phyloP scores from a whole-genome alignment of 2,329 filamentous ascomycete genomes.

The Exserohilum turcica region DNA sequence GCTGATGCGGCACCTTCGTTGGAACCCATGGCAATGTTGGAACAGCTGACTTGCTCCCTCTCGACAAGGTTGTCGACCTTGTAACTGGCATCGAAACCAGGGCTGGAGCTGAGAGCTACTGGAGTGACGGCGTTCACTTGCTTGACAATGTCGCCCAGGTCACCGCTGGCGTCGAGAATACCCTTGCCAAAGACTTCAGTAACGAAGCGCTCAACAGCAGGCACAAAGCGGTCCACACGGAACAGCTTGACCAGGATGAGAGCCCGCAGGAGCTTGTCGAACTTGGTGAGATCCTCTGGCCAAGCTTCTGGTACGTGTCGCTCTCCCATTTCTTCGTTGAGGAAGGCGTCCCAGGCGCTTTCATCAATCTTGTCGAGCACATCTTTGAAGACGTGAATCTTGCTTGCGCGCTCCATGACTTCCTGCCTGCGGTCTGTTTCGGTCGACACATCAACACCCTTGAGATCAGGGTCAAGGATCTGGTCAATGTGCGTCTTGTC shows the following conservation, averaged over 20 bases:
- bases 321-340: constrained; percentile 84
- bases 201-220: constrained; percentile 89
- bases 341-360: constrained; percentile 79
- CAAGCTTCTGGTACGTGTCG: constrained; percentile 78
- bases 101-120: constrained; percentile 89
- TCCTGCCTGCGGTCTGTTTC: constrained; percentile 67
- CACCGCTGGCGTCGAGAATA: constrained; percentile 82
- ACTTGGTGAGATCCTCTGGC: constrained; percentile 65
- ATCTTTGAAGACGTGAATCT: constrained; percentile 74
- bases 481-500: constrained; percentile 86
- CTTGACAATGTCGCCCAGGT: constrained; percentile 81
- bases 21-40: constrained; percentile 98
- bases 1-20: constrained; percentile 91
- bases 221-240: constrained; percentile 93
- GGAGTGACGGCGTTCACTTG: constrained; percentile 84
- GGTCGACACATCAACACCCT: constrained; percentile 79
- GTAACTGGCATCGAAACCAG: constrained; percentile 97
- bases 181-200: constrained; percentile 80
- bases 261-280: constrained; percentile 80
- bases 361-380: constrained; percentile 66
- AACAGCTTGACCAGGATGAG: constrained; percentile 91
- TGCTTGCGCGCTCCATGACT: constrained; percentile 69
- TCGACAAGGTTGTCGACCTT: constrained; percentile 97
- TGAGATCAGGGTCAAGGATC: constrained; percentile 77
- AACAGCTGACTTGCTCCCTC: constrained; percentile 78